Evolutionary conservation across 1,284 basidiomycete species (phyloP), one percentile per base, ranked within the genome.

Genomic region (Phellinidium pouzarii): DNA sequence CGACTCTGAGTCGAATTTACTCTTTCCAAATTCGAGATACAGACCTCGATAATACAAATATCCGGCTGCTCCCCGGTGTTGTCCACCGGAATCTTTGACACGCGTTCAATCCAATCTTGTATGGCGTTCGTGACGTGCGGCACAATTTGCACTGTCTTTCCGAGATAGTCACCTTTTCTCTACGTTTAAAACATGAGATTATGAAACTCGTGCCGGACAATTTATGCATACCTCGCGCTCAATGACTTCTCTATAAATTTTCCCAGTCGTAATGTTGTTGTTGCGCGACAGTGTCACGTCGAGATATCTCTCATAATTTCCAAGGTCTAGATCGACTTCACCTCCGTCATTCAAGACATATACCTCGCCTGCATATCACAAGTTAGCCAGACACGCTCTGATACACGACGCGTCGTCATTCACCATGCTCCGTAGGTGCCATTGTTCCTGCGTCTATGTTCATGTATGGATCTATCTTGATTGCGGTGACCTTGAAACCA

Each of bases 401-500:
- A 42, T 45, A 43, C 40, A 36, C 55, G 41, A 37, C 20, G 8
- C 44, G 42, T 43, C 29, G n/a, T 1, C 51, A 64, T 81, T 76
- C 66, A 89, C 94, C 96, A 68, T 99, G 95, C 71, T 99, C 95
- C 31, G 94, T 96, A 11, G 95, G 96, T 40, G 93, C 82, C 95
- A 99, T 99, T 27, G 95, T 98, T 41, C 96, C 96, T 34, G 95
- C 96, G 79, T 99, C 95, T 64, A 99, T 97, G 75, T 99, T 99
- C 94, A 99, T 98, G 68, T 99, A 99, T 20, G 95, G 95, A 70
- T 99, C 95, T 63, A 99, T 98, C 75, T 99, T 99, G 78, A 99
- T 98, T 23, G 96, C 90, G 1, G 96, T 99, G 64, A 98, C 95
- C 70, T 94, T 95, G 59, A 96, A 77, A 43, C 95, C 95, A 29